Evolutionary conservation across 805 yeast genomes (phyloP).

Genomic region (Saccharomycopsis fodiens): DNA sequence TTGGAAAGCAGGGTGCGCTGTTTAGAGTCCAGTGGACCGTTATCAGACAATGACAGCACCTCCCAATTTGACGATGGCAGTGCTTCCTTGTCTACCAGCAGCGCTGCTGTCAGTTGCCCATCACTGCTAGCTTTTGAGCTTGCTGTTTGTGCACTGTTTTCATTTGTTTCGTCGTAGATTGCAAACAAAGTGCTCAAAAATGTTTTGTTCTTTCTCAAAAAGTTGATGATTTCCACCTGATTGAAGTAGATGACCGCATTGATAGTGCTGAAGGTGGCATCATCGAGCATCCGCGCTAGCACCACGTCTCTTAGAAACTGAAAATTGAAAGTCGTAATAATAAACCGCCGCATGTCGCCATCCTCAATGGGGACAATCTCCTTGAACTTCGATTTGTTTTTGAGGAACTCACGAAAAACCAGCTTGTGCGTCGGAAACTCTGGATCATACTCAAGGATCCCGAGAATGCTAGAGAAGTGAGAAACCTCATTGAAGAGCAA

Average conservation of each 20-base stretch:
- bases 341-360: constrained; percentile 41
- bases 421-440: constrained; percentile 78
- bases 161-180: constrained; percentile 49
- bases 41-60: too few species aligned
- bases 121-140: too few species aligned
- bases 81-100: constrained; percentile 1
- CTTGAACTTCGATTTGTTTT: constrained; percentile 53
- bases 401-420: constrained; percentile 62
- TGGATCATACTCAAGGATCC: constrained; percentile 85
- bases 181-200: constrained; percentile 55
- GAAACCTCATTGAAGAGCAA: constrained; percentile 43
- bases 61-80: constrained; percentile 4
- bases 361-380: constrained; percentile 62
- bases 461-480: constrained; percentile 34
- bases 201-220: constrained; percentile 40
- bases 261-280: constrained; percentile 60
- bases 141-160: constrained; percentile 5
- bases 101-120: constrained; percentile 5
- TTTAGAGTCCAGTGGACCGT: too few species aligned
- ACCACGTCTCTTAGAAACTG: constrained; percentile 85
- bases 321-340: constrained; percentile 67
- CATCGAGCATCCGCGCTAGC: constrained; percentile 75
- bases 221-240: constrained; percentile 59
- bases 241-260: constrained; percentile 59
- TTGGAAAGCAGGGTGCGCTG: constrained; percentile 22